Base-by-base conservation (phyloP, 495 filamentous ascomycete genomes). In the Neurospora discreta region DNA sequence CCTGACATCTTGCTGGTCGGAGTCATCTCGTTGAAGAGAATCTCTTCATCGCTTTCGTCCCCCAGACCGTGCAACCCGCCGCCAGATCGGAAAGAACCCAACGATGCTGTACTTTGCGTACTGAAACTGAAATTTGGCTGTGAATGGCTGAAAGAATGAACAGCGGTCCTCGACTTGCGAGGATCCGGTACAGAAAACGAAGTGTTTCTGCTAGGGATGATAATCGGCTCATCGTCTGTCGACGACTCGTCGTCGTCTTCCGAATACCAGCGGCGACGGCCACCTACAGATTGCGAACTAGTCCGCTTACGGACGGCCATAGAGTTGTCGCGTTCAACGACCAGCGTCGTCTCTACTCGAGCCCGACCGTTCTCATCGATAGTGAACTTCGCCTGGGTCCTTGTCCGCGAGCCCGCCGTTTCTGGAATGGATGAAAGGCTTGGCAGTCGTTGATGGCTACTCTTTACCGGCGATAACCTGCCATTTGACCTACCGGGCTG, bases 321-420 rank as follows among this genome's bases (percentile, higher is more conserved):
- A 41, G 74, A 73, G 30, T 81, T 74, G 9, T 83, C 81, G 44
- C 76, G 79, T 30, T 87, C 84, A 26, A 85, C 78, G 13, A 91
- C 80, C 4, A 90, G 75, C 40, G 89, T 88, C 72, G 90, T 91
- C 77, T 93, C 90, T 8, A 91, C 87, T 71, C 88, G 89, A 26
- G 92, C 92, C 65, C 90, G 83, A 7, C 92, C 91, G 75, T 89
- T 89, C 42, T 87, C 84, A 76, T 92, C 91, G 74, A 94, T 92
- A 13, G 84, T 89, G 70, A 94, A 88, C 41, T 88, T 89, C 5
- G 93, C 88, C 71, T 85, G 83, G 3, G 87, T 85, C 46, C 86
- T 84, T 69, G 84, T 82, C 43, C 81, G 75, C 36, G 85, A 80
- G 0, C 77, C 72, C n/a, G 74, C 71, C 13, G 79, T 74, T 75